Base-by-base conservation (phyloP, 768 basidiomycete species). In the Hygrocybe coccinea region DNA sequence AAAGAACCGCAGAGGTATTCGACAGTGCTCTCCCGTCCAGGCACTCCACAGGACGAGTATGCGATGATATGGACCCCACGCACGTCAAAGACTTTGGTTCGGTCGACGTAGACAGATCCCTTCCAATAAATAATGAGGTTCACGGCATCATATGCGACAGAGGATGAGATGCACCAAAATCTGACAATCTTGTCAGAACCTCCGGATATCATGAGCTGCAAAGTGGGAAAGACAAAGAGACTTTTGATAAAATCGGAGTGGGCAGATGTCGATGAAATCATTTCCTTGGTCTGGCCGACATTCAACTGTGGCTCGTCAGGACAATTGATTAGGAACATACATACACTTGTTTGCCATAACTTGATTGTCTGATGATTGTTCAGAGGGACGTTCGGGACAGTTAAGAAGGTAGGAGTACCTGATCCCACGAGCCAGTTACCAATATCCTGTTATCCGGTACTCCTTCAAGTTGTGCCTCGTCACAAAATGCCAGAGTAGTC, bases 341-440 rank as follows among this genome's bases (percentile, higher is more conserved):
- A 49, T 61, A 95, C 95, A 60, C 80, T 68, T 9, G 80, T 82
- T 65, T 95, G 77, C 95, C 95, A 98, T 5, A 95, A 55, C 67
- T 84, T 87, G 69, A 99, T 90, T 0, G 85, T 85, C 91, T 97
- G 64, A 3, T 56, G 61, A 60, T 50, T 44, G 33, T 35, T 8
- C n/a, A 38, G n/a, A 41, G 14, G 29, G 29, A 29, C 29, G 29
- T 3, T 8, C 8, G 29, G 17, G 34, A 21, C 15, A 22, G 17
- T 44, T 14, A 36, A 11, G 12, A 45, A 35, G 11, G 29, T 38
- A 29, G 34, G 60, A 60, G 59, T 59, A 83, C 90, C 71, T 83
- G 86, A 68, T 99, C 97, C 97, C 97, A 99, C 45, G 94, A 94
- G 19, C 90, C 94, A 43, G 90, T 92, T 59, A 98, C 79, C 36